Evolutionary conservation across 2,329 filamentous ascomycete species (phyloP).

Genomic region (Hypoxylon sp.): DNA sequence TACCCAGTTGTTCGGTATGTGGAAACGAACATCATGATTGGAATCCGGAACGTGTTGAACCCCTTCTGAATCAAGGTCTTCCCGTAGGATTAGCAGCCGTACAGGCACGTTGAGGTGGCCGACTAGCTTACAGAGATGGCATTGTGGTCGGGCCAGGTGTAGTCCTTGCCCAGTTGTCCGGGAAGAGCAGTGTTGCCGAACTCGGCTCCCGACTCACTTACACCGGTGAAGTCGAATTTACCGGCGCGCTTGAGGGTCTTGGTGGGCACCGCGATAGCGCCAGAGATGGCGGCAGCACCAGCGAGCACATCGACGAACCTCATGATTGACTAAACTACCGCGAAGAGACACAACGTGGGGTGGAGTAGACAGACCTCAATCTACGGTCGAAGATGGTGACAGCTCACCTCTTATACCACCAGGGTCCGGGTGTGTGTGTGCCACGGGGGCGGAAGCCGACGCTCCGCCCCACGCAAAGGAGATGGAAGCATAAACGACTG

Average conservation of each 20-base stretch:
- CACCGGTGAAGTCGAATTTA: constrained; percentile 56
- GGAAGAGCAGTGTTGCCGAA: constrained; percentile 71
- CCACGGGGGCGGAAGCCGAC: constrained; percentile 46
- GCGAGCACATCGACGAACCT: constrained; percentile 54
- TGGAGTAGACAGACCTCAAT: constrained; percentile 14
- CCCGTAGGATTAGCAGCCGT: constrained; percentile 7
- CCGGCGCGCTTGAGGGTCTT: constrained; percentile 55
- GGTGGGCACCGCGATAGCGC: constrained; percentile 53
- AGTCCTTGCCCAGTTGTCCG: constrained; percentile 70
- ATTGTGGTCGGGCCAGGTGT: constrained; percentile 70
- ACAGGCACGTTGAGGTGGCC: constrained; percentile 5
- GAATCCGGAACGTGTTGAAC: constrained; percentile 70
- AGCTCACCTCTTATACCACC: constrained; percentile 34
- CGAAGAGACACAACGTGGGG: constrained; percentile 27
- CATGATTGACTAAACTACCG: constrained; percentile 50
- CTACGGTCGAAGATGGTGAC: constrained; percentile 2
- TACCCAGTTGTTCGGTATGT: constrained; percentile 17
- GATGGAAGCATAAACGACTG: constrained; percentile 37
- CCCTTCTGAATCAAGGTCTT: constrained; percentile 65
- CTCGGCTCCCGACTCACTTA: constrained; percentile 68
- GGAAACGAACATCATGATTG: constrained; percentile 66
- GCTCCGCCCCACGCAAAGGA: constrained; percentile 48
- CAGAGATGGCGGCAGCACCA: constrained; percentile 51
- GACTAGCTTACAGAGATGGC: constrained; percentile 55
- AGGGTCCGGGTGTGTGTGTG: constrained; percentile 8